Base-by-base conservation (phyloP, 1,284 basidiomycete species). In the Cryptococcus sp. region DNA sequence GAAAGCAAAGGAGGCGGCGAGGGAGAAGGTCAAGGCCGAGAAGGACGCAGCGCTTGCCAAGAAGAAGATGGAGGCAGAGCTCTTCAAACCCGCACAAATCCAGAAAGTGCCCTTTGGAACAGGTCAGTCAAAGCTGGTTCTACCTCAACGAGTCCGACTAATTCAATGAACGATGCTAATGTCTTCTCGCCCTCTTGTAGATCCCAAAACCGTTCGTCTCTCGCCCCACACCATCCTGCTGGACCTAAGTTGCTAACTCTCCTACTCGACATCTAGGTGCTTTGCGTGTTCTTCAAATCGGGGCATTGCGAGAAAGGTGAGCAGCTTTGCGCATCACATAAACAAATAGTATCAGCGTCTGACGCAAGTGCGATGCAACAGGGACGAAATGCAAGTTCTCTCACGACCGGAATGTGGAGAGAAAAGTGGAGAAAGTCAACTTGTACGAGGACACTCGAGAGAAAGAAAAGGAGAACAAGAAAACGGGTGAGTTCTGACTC, bases 361-460 rank as follows among this genome's bases (percentile, higher is more conserved):
- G 19, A 27, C 19, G 19, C 4, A 19, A 31, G 57, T 56, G 17
- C 48, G n/a, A 61, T 51, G 19, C 5, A 17, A 47, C 56, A 73
- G 72, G 89, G 27, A 86, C 67, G 76, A 92, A 92, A 80, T 96
- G 93, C 82, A 98, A 96, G 82, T 98, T 94, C 80, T 95, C 91
- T 63, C 95, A 99, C 79, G 88, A 96, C 80, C 68, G 86, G 60
- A 85, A 98, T 71, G 86, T 96, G 20, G 92, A 85, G 20, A 81
- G 95, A 62, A 98, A 96, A 80, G 88, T 89, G 49, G 91, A 95
- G 77, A 99, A 99, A 87, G 93, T 89, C 83, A 94, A 97, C 78
- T 74, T 99, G 66, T 99, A 99, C 77, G 89, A 87, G 73, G 95
- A 99, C 78, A 83, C 79, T 62, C 83, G 95, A 65, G 91, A 91